Base-by-base conservation (phyloP, 441 rosid genomes). In the Pelargonium fulgidum region DNA sequence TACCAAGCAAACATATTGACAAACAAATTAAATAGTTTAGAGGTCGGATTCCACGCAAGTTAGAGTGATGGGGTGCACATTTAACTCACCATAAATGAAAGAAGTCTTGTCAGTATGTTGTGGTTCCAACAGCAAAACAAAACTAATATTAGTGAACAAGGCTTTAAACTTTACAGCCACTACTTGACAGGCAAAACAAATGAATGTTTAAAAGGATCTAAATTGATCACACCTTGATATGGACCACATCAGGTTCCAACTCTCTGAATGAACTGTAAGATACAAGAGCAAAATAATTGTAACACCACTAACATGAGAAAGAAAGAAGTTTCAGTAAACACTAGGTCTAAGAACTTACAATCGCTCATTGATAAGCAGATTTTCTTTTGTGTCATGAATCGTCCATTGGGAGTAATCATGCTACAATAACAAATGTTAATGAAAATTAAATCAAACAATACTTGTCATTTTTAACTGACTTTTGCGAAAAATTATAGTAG, bases 231-330 rank as follows among this genome's bases (percentile, higher is more conserved):
- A 95, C 99, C 99, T 95, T 68, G 98, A 90, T 19, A 87, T 96
- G 70, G 99, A 95, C 99, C 99, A 95, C 99, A 95, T 95, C 3
- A 98, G 99, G 68, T 95, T 95, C 99, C 99, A 95, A 87, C 89
- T 92, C 84, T 95, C 99, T 22, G 99, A 98, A 81, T 95, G 99
- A 84, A 89, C 99, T 95, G 83, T 56, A 81, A 77, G 26, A 59
- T 20, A 59, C 7, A 59, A 13, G 7, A 33, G 64, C 20, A 29
- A 59, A 10, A 11, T 59, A 22, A 59, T 8, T 16, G 45, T n/a
- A 24, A 63, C 4, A 44, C 11, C 22, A 72, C 36, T 36, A 47
- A 45, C 7, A 11, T 1, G 10, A 42, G 10, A 62, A 24, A 62
- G 45, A 36, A 63, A 63, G 29, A 26, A 14, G 12, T 63, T 12